These are phyloP conservation scores for Amylocarpus encephaloides DNA, from an alignment of 2,329 filamentous ascomycete genomes.

Conservation along the genomic window DNA sequence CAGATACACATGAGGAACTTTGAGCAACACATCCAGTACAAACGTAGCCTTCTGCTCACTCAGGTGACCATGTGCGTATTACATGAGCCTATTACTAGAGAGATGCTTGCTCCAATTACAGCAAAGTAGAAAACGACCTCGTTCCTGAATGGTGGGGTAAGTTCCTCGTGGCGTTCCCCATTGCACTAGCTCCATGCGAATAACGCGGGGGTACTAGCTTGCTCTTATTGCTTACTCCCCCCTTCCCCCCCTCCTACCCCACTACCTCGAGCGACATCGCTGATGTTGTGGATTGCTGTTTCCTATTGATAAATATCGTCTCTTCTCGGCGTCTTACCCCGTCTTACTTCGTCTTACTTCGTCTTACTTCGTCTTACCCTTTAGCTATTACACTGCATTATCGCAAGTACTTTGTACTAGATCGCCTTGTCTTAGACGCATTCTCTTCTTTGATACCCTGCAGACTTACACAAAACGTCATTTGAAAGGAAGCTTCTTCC, in stretches of 20 bases:
- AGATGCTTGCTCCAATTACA: neutral
- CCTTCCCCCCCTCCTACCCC: constrained; percentile 1
- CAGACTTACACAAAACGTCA: neutral
- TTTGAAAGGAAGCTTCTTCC: neutral
- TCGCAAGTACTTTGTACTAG: neutral
- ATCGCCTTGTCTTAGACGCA: neutral
- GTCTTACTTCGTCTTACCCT: neutral
- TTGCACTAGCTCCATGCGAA: constrained; percentile 9
- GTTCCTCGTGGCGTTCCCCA: neutral
- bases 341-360: neutral
- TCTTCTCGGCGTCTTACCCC: neutral
- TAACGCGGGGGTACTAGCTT: constrained; percentile 12
- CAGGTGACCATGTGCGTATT: constrained; percentile 2
- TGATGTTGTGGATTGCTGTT: neutral
- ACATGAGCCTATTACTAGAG: constrained; percentile 4
- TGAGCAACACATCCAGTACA: neutral
- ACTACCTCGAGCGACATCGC: constrained; percentile 11
- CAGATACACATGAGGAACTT: neutral
- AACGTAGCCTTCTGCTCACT: neutral
- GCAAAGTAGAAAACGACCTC: neutral
- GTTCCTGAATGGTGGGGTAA: constrained; percentile 19
- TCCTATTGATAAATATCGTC: neutral
- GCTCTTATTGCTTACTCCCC: neutral
- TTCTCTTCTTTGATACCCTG: constrained; percentile 2
- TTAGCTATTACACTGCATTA: neutral